phyloP scores from a whole-genome alignment of 2,329 filamentous ascomycete species.

The Chaetothyriales sp. region DNA sequence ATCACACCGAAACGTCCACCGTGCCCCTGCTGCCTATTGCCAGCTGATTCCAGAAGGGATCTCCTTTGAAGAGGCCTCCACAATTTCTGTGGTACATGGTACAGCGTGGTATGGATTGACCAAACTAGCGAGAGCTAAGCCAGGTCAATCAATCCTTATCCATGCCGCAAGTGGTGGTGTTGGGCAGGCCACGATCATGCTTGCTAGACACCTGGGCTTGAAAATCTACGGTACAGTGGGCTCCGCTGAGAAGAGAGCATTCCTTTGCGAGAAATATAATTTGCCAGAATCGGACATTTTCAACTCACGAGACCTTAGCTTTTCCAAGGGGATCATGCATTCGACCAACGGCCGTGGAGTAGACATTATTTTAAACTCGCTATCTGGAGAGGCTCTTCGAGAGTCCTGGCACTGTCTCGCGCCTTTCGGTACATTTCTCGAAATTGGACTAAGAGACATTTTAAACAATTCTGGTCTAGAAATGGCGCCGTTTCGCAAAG shows the following conservation, averaged over 20 bases:
- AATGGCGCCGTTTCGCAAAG: conserved; percentile 19
- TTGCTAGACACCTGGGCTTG: conserved; percentile 7
- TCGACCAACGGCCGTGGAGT: conserved; percentile 33
- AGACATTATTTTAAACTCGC: conserved; percentile 27
- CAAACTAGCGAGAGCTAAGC: conserved; percentile 14
- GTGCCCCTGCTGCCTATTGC: too few species aligned
- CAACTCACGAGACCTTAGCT: conserved; percentile 11
- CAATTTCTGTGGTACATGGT: conserved; percentile 5
- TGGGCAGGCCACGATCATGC: conserved; percentile 18
- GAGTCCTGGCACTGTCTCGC: conserved; percentile 18
- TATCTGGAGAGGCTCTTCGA: conserved; percentile 13
- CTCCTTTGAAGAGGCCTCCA: neutral
- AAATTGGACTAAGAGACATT: conserved; percentile 20
- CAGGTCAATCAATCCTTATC: conserved; percentile 14
- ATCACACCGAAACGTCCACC: too few species aligned
- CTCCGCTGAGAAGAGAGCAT: conserved; percentile 3
- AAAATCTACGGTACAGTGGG: conserved; percentile 12
- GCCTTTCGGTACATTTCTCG: conserved; percentile 21
- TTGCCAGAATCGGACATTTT: conserved; percentile 24
- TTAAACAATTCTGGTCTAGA: conserved; percentile 8
- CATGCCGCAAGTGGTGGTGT: conserved; percentile 10
- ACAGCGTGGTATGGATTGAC: conserved; percentile 14
- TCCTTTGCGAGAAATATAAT: conserved; percentile 12
- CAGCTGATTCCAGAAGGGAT: too few species aligned
- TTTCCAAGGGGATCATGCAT: conserved; percentile 15